Evolutionary conservation across 805 yeast genomes (phyloP).

Genomic region (Starmerella tilneyi): DNA sequence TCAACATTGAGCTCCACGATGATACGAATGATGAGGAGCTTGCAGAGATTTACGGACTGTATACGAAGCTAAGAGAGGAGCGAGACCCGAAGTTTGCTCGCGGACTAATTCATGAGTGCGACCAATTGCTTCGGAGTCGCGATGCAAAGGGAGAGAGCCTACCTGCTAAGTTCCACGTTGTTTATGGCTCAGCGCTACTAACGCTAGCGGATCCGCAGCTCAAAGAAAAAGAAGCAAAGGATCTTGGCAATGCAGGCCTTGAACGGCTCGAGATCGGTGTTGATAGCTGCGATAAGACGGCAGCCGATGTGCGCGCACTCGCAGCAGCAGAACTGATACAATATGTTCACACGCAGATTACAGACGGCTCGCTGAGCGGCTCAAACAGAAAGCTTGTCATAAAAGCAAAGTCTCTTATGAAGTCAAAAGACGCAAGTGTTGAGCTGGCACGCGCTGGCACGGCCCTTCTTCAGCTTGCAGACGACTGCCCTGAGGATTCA

Average conservation of each 20-base stretch:
- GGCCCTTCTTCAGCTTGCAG: constrained; percentile 17
- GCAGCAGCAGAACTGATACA: constrained; percentile 22
- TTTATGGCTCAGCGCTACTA: constrained; percentile 56
- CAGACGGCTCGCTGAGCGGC: constrained; percentile 9
- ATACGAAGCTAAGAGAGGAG: constrained; percentile 50
- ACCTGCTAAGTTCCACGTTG: constrained; percentile 46
- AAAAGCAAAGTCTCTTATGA: constrained; percentile 5
- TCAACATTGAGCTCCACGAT: constrained; percentile 58
- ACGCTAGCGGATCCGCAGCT: constrained; percentile 28
- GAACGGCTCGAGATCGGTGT: constrained; percentile 59
- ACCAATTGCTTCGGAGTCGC: constrained; percentile 45
- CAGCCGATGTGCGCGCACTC: constrained; percentile 5
- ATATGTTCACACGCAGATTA: constrained; percentile 16
- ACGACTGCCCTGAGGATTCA: constrained; percentile 10
- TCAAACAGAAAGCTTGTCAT: constrained; percentile 6
- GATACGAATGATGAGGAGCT: constrained; percentile 69
- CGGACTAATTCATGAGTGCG: constrained; percentile 90
- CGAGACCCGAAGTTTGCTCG: constrained; percentile 39
- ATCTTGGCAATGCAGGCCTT: constrained; percentile 57
- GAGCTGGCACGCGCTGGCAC: constrained; percentile 20
- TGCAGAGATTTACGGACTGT: constrained; percentile 64
- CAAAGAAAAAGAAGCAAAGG: constrained; percentile 30
- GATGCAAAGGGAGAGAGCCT: constrained; percentile 25
- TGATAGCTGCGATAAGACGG: constrained; percentile 19
- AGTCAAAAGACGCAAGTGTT: background rate